These are phyloP conservation scores for Tricholoma sp. DNA, from an alignment of 768 basidiomycete species.

Conservation along the genomic window DNA sequence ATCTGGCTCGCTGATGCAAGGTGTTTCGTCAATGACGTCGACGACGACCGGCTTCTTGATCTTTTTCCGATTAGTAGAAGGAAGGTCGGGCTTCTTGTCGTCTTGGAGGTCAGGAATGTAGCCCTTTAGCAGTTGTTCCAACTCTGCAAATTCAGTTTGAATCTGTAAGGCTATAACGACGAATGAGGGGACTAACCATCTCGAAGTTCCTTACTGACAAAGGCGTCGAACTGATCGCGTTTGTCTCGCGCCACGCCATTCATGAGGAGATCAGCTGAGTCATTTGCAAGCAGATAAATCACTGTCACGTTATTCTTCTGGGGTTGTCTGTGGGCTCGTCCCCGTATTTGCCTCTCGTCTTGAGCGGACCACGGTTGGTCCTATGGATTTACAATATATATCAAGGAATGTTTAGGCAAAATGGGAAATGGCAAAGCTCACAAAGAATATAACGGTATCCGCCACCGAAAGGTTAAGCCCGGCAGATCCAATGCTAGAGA, in stretches of 20 bases:
- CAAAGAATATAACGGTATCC: constrained; percentile 17
- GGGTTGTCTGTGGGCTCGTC: constrained; percentile 10
- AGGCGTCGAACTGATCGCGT: constrained; percentile 10
- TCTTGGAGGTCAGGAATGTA: background rate
- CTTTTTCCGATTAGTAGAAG: background rate
- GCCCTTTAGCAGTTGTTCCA: background rate
- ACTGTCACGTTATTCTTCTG: constrained; percentile 3
- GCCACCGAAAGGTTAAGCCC: constrained; percentile 20
- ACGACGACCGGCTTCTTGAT: background rate
- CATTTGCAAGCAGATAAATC: too few relatives aligned
- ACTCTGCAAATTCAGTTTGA: background rate
- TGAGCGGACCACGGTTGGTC: constrained; percentile 15
- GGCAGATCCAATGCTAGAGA: constrained; percentile 18
- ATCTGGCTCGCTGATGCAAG: background rate
- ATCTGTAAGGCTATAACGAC: background rate
- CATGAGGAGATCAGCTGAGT: constrained; percentile 10
- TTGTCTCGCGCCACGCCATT: constrained; percentile 7
- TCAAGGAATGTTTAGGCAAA: background rate
- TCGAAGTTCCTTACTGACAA: constrained; percentile 9
- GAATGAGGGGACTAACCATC: constrained; percentile 1
- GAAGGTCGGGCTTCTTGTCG: background rate
- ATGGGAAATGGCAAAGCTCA: constrained; percentile 7
- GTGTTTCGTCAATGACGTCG: background rate
- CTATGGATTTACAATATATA: background rate
- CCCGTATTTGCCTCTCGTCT: constrained; percentile 11